A percentile compares a stretch with the other conserved stretches of the same genome.
Conservation (phyloP, 192 early-diverging fungal genomes). For the Geranomyces variabilis region DNA sequence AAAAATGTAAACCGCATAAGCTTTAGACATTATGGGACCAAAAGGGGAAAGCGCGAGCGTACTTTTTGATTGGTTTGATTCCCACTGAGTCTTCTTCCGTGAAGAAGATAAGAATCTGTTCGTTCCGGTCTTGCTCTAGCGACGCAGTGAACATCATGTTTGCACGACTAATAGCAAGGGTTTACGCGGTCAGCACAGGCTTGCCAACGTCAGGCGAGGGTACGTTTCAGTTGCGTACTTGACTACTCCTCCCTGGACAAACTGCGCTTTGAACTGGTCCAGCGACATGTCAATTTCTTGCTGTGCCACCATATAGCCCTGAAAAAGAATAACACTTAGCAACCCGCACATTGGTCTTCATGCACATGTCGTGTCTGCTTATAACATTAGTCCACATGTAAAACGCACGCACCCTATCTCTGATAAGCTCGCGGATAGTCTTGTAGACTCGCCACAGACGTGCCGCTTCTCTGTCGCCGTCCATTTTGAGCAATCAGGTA, state of each 20-base stretch:
- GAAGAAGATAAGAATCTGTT: conserved; percentile 91
- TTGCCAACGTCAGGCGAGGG: not conserved
- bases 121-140: conserved; percentile 76
- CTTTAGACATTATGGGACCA: conserved; percentile 1
- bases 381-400: too few species aligned
- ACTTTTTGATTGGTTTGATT: conserved; percentile 87
- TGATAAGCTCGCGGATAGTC: conserved; percentile 37
- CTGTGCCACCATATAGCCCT: conserved; percentile 84
- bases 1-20: not conserved
- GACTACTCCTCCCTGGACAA: conserved; percentile 71
- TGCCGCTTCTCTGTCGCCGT: conserved; percentile 27
- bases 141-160: conserved; percentile 84
- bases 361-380: too few species aligned
- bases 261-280: conserved; percentile 73
- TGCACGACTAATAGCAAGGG: conserved; percentile 56
- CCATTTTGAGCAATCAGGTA: not conserved
- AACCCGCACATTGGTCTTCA: too few species aligned
- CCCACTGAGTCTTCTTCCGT: conserved; percentile 87
- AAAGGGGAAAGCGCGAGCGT: not conserved
- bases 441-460: conserved; percentile 42
- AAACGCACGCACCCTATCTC: not conserved
- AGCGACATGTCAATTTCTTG: conserved; percentile 82
- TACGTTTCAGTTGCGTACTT: conserved; percentile 61
- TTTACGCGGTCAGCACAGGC: not conserved
- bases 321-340: not conserved